Conservation (phyloP, 768 basidiomycete species). For the Mycena olivaceomarginata region DNA sequence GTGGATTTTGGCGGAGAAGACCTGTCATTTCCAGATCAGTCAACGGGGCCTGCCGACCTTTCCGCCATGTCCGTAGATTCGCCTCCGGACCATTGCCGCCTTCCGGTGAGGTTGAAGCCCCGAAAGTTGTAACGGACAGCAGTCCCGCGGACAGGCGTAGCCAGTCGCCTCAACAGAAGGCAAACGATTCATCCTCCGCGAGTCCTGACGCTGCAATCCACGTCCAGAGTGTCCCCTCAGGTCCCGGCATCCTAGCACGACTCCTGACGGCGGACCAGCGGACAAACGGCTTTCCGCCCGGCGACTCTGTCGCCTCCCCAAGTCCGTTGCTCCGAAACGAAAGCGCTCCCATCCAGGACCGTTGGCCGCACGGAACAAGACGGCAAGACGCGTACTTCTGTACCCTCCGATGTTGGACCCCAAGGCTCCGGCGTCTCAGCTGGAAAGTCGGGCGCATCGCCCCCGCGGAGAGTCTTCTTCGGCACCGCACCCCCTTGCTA, state of each 20-base stretch:
- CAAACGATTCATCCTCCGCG: background rate
- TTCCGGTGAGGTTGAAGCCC: background rate
- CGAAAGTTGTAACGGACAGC: no score
- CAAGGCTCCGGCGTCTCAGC: background rate
- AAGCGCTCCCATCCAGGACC: background rate
- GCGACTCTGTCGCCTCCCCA: background rate
- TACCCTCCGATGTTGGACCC: background rate
- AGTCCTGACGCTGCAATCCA: no score
- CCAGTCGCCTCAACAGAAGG: background rate
- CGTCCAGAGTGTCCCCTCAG: background rate
- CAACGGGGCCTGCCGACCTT: background rate
- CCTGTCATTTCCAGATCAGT: background rate
- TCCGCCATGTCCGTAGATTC: constrained; percentile 1
- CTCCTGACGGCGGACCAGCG: background rate
- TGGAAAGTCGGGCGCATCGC: background rate
- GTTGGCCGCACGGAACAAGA: background rate
- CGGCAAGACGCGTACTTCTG: background rate
- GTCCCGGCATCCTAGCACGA: background rate
- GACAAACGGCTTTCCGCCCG: background rate
- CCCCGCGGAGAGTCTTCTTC: background rate
- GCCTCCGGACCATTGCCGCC: background rate
- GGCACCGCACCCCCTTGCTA: constrained; percentile 1
- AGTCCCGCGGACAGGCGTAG: background rate
- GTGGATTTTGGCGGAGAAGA: constrained; percentile 14
- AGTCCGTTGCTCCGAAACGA: background rate